phyloP scores from a whole-genome alignment of 495 filamentous ascomycete genomes.

The Podospora anserina region DNA sequence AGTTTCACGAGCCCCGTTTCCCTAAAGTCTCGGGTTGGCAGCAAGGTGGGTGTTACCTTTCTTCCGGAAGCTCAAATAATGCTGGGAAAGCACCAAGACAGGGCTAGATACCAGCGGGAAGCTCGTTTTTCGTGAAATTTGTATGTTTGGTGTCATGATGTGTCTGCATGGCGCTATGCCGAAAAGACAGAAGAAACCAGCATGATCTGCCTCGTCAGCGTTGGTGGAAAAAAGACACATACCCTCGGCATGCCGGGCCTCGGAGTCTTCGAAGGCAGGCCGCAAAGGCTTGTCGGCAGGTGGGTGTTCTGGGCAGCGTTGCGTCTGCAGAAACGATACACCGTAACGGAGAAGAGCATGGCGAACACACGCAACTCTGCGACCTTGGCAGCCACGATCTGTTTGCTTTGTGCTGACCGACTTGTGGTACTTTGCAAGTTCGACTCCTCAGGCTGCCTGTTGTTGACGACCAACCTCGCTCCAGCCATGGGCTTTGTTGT shows the following conservation, averaged over 20 bases:
- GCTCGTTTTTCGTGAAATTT: neutral
- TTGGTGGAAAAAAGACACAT: neutral
- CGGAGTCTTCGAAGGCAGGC: neutral
- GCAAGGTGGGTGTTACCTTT: neutral
- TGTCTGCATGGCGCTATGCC: slow-evolving; percentile 9
- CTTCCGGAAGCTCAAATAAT: neutral
- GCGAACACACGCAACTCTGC: neutral
- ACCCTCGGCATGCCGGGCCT: neutral
- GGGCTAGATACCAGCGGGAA: neutral
- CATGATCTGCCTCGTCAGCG: neutral
- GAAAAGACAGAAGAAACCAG: neutral
- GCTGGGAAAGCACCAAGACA: neutral
- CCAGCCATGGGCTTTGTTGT: neutral
- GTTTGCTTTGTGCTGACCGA: neutral
- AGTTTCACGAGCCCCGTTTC: neutral
- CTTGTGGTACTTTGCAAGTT: neutral
- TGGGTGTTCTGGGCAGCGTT: neutral
- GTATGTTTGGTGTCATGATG: slow-evolving; percentile 6
- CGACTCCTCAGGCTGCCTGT: neutral
- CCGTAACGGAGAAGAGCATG: neutral
- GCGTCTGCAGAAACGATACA: neutral
- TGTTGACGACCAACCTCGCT: neutral
- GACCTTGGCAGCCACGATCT: neutral
- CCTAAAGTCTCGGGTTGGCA: neutral
- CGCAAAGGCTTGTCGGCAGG: neutral